A percentile compares a stretch with the other conserved stretches of the same genome.
Evolutionary conservation across 352 stramenopile species (phyloP).

Genomic region (Peronospora farinosa): DNA sequence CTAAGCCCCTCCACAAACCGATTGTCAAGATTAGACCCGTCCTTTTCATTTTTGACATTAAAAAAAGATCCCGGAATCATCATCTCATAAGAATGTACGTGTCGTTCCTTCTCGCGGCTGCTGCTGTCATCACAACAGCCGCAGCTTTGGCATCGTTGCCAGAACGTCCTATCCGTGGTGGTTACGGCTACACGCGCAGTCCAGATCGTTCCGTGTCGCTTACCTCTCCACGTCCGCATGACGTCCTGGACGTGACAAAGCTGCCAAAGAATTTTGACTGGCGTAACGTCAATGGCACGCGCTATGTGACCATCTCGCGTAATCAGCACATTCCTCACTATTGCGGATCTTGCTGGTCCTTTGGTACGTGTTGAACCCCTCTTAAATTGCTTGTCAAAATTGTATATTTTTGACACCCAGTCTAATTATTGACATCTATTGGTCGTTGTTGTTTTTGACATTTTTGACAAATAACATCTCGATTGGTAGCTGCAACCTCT

Average conservation of each 20-base stretch:
- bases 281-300: slow-evolving; percentile 69
- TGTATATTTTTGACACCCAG: background rate
- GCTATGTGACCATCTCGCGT: slow-evolving; percentile 75
- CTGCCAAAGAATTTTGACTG: slow-evolving; percentile 93
- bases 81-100: slow-evolving; percentile 10
- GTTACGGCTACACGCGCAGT: slow-evolving; percentile 67
- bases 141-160: slow-evolving; percentile 1
- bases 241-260: slow-evolving; percentile 50
- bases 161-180: slow-evolving; percentile 8
- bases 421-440: slow-evolving; percentile 1
- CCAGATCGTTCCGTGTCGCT: slow-evolving; percentile 60
- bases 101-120: slow-evolving; percentile 12
- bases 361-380: slow-evolving; percentile 33
- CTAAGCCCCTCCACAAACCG: slow-evolving; percentile 3
- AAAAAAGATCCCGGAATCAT: slow-evolving; percentile 10
- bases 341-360: slow-evolving; percentile 87
- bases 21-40: slow-evolving; percentile 17
- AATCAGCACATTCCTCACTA: slow-evolving; percentile 87
- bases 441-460: background rate
- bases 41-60: slow-evolving; percentile 22
- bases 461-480: background rate
- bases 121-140: background rate
- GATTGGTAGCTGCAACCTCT: slow-evolving; percentile 61
- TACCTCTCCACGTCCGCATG: slow-evolving; percentile 55
- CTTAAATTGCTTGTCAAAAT: background rate